Percentiles rank a stretch among this genome's conserved stretches.
These are phyloP conservation scores for Barnettozyma siamensis DNA, from an alignment of 805 yeast genomes.

Conservation along the genomic window DNA sequence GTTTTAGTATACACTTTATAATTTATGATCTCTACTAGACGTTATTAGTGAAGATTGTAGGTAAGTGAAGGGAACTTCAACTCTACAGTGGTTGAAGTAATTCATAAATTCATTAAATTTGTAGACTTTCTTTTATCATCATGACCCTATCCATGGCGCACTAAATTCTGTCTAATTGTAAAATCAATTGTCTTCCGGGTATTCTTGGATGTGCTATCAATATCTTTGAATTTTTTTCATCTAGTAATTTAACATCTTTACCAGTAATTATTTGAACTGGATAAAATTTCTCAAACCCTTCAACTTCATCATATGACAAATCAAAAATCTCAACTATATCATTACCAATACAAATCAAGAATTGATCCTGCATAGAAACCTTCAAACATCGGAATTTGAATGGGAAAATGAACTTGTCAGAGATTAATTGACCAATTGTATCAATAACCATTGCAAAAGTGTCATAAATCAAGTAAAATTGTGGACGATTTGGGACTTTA, in stretches of 20 bases:
- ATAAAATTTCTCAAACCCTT: conserved; percentile 30
- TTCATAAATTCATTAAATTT: too few relatives aligned
- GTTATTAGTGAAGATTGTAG: too few relatives aligned
- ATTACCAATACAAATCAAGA: conserved; percentile 49
- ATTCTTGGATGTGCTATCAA: conserved; percentile 61
- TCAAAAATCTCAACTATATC: conserved; percentile 69
- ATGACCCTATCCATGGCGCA: not conserved
- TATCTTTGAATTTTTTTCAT: conserved; percentile 35
- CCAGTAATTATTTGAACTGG: conserved; percentile 69
- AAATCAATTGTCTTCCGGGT: conserved; percentile 55
- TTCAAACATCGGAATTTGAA: conserved; percentile 36
- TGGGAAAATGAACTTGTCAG: conserved; percentile 33
- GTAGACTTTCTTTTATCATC: too few relatives aligned
- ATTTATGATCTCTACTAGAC: too few relatives aligned
- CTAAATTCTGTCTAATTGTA: conserved; percentile 27
- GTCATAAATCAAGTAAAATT: conserved; percentile 60
- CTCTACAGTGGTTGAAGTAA: too few relatives aligned
- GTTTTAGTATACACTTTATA: too few relatives aligned
- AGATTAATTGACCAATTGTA: conserved; percentile 47
- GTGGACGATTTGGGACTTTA: conserved; percentile 46
- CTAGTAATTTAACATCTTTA: conserved; percentile 50
- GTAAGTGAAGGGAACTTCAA: too few relatives aligned
- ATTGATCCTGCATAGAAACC: conserved; percentile 39
- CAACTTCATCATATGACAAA: conserved; percentile 38
- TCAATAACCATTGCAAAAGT: conserved; percentile 65